Conservation (phyloP, 306 rosid species). For the Macrotyloma uniflorum region DNA sequence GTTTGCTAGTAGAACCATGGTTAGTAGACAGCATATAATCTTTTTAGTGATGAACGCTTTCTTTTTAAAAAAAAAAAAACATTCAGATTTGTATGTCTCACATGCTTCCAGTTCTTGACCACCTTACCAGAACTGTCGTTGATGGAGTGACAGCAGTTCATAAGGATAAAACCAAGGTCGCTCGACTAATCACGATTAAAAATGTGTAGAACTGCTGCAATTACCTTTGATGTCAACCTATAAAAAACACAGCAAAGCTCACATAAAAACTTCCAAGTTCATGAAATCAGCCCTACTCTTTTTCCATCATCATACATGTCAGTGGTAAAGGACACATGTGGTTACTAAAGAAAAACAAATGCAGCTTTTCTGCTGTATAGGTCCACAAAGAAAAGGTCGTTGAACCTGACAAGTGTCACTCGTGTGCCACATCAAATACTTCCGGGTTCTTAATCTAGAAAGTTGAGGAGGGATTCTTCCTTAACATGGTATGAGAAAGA, state of each 20-base stretch:
- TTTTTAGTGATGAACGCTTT: neutral
- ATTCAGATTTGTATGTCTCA: neutral
- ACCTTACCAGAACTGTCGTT: neutral
- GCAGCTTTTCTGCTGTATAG: neutral
- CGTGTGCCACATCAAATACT: neutral
- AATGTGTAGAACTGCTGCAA: neutral
- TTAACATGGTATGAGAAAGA: neutral
- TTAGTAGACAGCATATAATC: neutral
- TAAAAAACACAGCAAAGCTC: neutral
- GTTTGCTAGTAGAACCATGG: neutral
- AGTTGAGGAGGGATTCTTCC: neutral
- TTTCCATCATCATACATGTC: no score
- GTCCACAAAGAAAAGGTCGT: constrained; percentile 1
- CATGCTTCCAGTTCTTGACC: neutral
- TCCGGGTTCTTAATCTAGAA: neutral
- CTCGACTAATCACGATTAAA: neutral
- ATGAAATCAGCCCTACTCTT: neutral
- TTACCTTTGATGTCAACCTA: neutral
- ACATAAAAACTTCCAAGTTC: neutral
- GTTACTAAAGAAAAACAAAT: neutral
- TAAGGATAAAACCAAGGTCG: neutral
- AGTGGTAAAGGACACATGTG: no score
- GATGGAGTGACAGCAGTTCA: neutral
- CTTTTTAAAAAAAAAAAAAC: neutral
- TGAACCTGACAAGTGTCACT: neutral